Evolutionary conservation across 1,284 basidiomycete species (phyloP), one percentile per base, ranked within the genome.

Genomic region (Trametes pubescens): DNA sequence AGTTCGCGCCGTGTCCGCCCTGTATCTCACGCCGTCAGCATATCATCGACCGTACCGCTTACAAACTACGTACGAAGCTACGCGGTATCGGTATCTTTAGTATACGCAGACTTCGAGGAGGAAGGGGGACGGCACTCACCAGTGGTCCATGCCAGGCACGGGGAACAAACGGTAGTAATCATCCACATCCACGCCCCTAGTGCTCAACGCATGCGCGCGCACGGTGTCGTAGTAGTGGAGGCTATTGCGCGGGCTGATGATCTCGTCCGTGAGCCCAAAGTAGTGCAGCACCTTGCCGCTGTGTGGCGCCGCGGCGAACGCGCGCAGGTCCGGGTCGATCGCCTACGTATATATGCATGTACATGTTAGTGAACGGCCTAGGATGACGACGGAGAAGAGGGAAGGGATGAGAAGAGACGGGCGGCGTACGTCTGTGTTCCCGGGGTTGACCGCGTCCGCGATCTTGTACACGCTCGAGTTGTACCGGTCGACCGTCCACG

Each of bases 141-240:
- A 80, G 64, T 81, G 80, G n/a, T 67, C 65, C 80, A 82, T 81
- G 0, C 80, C 81, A 0, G 79, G 77, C 16, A 81, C 75, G 29
- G 76, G 69, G 70, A 80, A 82, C 16, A 81, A 73, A 14, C 77
- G 74, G 70, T 81, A 81, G 65, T 74, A 76, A 46, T 76, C 71
- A 56, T 76, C 72, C 21, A 79, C 72, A 43, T 71, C 67, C 40
- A 71, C 49, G 29, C 29, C 29, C 6, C 62, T 56, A 52, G 70
- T 71, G 48, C 71, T 63, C 4, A 32, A 8, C 29, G 29, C 11
- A 67, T 67, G 14, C 69, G 61, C 51, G 69, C 75, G 61, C 67
- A 80, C 74, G 47, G 71, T 71, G 55, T 79, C 73, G 68, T 80
- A 79, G 66, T 77, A 74, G 38, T 73, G 71, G 47, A 77, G 71